Evolutionary conservation across 208 protist species (phyloP), one percentile per base, ranked within the genome.

Genomic region (Leishmania braziliensis): DNA sequence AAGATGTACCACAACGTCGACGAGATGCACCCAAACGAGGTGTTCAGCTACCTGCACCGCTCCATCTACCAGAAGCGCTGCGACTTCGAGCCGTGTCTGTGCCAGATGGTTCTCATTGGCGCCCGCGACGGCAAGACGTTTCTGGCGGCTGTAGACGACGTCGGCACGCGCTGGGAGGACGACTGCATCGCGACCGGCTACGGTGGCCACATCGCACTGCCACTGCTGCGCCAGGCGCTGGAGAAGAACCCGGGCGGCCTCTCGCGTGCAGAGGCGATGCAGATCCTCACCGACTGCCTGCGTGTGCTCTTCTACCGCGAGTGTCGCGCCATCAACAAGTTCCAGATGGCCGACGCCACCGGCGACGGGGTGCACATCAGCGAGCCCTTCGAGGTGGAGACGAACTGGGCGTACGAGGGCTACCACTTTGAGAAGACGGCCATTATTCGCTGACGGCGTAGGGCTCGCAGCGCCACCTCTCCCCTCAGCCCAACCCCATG

Each of bases 241-340:
- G 95, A 98, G 68, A 77, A 86, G 53, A 91, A 94, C 56, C 90
- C 88, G 18, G 80, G 91, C 23, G 90, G 94, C 39, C 89, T 99
- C 29, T 91, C 90, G 43, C 90, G 96, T 46, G 95, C 96, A 12
- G 93, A 98, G 85, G 99, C 98, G 6, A 54, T 87, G 71, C 74
- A 78, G 54, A 85, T 99, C 18, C 60, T 99, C 33, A 89, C 95
- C 71, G 90, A 99, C 50, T 98, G 91, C 86, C 84, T 99, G 48
- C 90, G 92, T n/a, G 97, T 99, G 39, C 86, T 99, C 16, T 99
- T 98, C 84, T 99, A 99, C 92, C 89, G 99, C 78, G 98, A 99
- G 89, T 98, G 97, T 75, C 91, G 98, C 66, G 88, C 97, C n/a
- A 96, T 99, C 78, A 99, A 99, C 91, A 97, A 92, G 87, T 96